Evolutionary conservation across 192 early-diverging fungal species (phyloP).

Genomic region (Umbelopsis sp.): DNA sequence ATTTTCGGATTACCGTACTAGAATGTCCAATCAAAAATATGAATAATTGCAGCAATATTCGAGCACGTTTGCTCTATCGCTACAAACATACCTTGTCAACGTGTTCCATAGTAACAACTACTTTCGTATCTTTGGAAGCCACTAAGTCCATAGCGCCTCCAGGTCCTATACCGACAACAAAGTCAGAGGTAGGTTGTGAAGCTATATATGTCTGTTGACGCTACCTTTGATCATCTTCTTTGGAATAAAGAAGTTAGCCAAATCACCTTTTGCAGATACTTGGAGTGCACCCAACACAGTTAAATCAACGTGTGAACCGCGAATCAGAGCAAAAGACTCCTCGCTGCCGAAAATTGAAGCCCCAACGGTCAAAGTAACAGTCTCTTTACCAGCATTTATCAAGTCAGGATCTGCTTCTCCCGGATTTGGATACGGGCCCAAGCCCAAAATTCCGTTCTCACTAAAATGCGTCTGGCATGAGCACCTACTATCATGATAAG

Average conservation of each 20-base stretch:
- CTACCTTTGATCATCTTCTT: conserved; percentile 87
- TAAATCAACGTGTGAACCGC: conserved; percentile 75
- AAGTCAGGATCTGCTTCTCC: conserved; percentile 76
- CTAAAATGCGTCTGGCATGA: neutral
- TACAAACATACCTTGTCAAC: conserved; percentile 35
- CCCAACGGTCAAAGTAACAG: conserved; percentile 72
- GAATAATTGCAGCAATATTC: no score
- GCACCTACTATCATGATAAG: no score
- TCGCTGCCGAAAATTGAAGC: conserved; percentile 73
- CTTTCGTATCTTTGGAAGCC: conserved; percentile 62
- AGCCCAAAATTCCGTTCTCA: conserved; percentile 81
- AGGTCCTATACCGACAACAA: conserved; percentile 1
- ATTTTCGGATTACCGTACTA: conserved; percentile 75
- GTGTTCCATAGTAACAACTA: conserved; percentile 74
- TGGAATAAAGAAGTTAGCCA: conserved; percentile 86
- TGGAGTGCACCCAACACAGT: conserved; percentile 80
- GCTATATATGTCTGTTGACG: conserved; percentile 5
- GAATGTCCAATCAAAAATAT: neutral
- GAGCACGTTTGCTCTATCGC: no score
- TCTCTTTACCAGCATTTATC: conserved; percentile 84
- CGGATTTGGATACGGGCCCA: conserved; percentile 74
- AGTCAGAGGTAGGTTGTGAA: neutral
- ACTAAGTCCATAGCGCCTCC: conserved; percentile 88
- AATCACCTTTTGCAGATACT: conserved; percentile 73
- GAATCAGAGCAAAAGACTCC: conserved; percentile 81